Evolutionary conservation across 768 basidiomycete genomes (phyloP).

Genomic region (Cystofilobasidium macerans): DNA sequence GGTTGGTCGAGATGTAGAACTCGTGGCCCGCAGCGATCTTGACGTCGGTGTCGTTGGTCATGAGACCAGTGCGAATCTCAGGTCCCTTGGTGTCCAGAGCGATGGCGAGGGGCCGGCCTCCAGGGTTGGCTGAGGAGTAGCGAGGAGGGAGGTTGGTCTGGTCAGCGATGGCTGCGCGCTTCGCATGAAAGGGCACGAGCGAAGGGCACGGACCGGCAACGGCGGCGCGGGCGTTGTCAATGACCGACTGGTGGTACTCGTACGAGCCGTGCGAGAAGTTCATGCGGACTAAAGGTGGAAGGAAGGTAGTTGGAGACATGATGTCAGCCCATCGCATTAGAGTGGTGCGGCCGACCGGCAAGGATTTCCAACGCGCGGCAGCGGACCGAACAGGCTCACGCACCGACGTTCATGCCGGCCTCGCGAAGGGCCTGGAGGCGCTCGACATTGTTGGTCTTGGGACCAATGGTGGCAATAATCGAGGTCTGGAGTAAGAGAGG

Average conservation of each 20-base stretch:
- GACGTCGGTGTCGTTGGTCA: conserved; percentile 75
- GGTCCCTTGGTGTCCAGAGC: conserved; percentile 99
- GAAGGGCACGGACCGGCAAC: conserved; percentile 51
- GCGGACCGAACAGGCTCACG: too few species aligned
- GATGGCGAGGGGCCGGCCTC: conserved; percentile 87
- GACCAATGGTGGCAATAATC: conserved; percentile 99
- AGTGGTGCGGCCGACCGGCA: too few species aligned
- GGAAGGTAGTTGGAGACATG: background rate
- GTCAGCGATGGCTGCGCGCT: background rate
- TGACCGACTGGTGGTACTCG: conserved; percentile 97
- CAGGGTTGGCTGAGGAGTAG: conserved; percentile 47
- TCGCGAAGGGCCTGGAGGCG: conserved; percentile 70
- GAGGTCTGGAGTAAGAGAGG: conserved; percentile 52
- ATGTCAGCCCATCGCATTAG: background rate
- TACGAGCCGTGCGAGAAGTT: conserved; percentile 99
- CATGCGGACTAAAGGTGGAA: conserved; percentile 72
- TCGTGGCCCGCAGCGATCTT: conserved; percentile 83
- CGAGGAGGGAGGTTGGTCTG: too few species aligned
- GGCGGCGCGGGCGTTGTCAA: conserved; percentile 89
- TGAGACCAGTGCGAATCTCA: conserved; percentile 94
- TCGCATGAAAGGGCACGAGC: background rate
- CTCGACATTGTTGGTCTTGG: conserved; percentile 86
- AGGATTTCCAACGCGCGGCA: background rate
- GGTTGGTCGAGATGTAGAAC: conserved; percentile 77
- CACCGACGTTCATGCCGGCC: conserved; percentile 96